phyloP scores from a whole-genome alignment of 2,329 filamentous ascomycete species.

The Bisporella sp. region DNA sequence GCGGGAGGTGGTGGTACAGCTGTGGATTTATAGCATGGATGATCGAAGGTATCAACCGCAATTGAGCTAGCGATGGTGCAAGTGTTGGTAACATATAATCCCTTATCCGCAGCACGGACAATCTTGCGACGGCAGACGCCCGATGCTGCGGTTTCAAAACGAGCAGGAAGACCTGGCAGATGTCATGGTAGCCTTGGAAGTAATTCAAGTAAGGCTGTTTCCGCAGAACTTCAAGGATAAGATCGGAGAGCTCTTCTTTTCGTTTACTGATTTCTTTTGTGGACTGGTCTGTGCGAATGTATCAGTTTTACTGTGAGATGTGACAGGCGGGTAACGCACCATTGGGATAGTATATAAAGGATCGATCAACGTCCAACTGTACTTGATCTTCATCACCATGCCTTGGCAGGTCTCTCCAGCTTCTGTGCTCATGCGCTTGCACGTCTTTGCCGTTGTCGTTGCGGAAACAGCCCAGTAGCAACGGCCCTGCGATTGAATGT shows the following conservation, averaged over 20 bases:
- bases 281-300: slow-evolving; percentile 50
- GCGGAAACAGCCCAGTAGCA: slow-evolving; percentile 41
- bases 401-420: slow-evolving; percentile 48
- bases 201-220: slow-evolving; percentile 80
- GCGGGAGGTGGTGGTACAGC: slow-evolving; percentile 68
- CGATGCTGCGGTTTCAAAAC: slow-evolving; percentile 64
- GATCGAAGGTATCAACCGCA: slow-evolving; percentile 81
- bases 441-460: slow-evolving; percentile 10
- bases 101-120: slow-evolving; percentile 83
- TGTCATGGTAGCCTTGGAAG: slow-evolving; percentile 98
- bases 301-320: slow-evolving; percentile 21
- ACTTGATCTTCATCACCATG: slow-evolving; percentile 91
- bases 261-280: slow-evolving; percentile 61
- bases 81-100: slow-evolving; percentile 97
- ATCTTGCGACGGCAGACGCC: slow-evolving; percentile 61
- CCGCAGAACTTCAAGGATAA: slow-evolving; percentile 78
- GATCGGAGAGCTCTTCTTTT: slow-evolving; percentile 68
- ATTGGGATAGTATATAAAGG: slow-evolving; percentile 94
- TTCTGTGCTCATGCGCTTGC: slow-evolving; percentile 16
- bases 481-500: slow-evolving; percentile 47
- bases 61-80: slow-evolving; percentile 71
- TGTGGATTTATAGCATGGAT: slow-evolving; percentile 63
- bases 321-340: slow-evolving; percentile 43
- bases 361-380: slow-evolving; percentile 82
- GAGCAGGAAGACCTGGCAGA: slow-evolving; percentile 89